Evolutionary conservation across 2,329 filamentous ascomycete species (phyloP), one percentile per base, ranked within the genome.

Genomic region (Elsinoe fawcettii): DNA sequence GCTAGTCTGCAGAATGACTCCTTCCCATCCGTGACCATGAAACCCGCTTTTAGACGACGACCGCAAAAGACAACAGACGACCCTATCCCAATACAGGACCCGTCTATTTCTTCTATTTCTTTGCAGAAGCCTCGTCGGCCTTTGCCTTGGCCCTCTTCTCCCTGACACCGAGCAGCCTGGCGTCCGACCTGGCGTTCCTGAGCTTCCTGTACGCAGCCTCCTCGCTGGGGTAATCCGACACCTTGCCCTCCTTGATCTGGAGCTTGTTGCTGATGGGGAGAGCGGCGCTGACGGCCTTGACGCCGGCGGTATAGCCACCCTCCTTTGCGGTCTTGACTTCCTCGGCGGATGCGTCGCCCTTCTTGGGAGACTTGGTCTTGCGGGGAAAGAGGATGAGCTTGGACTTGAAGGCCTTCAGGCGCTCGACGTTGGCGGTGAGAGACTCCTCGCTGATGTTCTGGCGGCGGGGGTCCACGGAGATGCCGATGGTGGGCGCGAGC

Each of bases 341-440:
- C 71, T 92, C 88, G 74, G 88, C 88, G 76, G 86, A 81, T 64
- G 86, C 86, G 79, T 96, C 90, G 76, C 88, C 88, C 75, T 87
- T 87, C 89, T 96, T 96, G 80, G 86, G 84, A 80, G 93, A 85
- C 79, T 91, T 91, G 75, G 84, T 84, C 79, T 89, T 90, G 83
- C 90, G 90, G 74, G 93, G 93, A 84, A 99, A 96, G 75, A 99
- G 84, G 76, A 99, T 96, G 73, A 99, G 81, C 73, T 90, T 90
- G 74, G 87, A 84, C 81, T 87, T 88, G 90, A 96, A 99, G 75
- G 90, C 90, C 85, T 96, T 91, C 74, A 99, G 90, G 74, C 93
- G 93, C 77, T 88, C 88, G 70, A 99, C 92, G 80, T 99, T 99
- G 82, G 83, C 82, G 76, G 89, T 83, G 70, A 97, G 86, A 66